Evolutionary conservation across 257 asterid genomes (phyloP).

Genomic region (Solanum peruvianum): DNA sequence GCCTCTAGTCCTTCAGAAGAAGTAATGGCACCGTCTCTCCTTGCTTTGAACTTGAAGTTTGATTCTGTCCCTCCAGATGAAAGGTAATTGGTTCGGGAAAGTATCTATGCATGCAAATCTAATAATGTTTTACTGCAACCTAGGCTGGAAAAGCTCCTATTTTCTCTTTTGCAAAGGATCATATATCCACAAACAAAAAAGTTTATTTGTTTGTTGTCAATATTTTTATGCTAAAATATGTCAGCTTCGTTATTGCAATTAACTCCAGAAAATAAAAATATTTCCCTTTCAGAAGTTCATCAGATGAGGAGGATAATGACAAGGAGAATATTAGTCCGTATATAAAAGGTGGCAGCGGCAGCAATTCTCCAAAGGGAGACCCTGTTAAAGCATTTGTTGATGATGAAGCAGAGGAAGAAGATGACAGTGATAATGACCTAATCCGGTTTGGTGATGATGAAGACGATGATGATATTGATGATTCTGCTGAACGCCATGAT

Average conservation of each 20-base stretch:
- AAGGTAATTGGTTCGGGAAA: conserved; percentile 25
- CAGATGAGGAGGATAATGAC: conserved; percentile 69
- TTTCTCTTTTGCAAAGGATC: neutral
- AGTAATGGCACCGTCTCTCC: conserved; percentile 54
- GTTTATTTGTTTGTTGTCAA: neutral
- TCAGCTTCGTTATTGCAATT: neutral
- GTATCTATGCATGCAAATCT: neutral
- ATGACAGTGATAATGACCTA: conserved; percentile 67
- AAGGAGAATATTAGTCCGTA: conserved; percentile 53
- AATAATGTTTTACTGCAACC: neutral
- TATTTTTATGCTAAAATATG: neutral
- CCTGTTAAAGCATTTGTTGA: conserved; percentile 70
- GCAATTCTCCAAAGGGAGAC: conserved; percentile 42
- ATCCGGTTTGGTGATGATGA: conserved; percentile 44
- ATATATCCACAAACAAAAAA: neutral
- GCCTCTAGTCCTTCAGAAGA: conserved; percentile 33
- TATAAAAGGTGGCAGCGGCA: conserved; percentile 12
- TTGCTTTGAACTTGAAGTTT: conserved; percentile 56
- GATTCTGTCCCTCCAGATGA: conserved; percentile 68
- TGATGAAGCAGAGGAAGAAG: conserved; percentile 97
- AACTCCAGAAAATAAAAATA: neutral
- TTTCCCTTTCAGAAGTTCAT: conserved; percentile 42
- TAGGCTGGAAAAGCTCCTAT: neutral
- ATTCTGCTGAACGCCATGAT: conserved; percentile 66
- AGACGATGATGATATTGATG: conserved; percentile 63